Base-by-base conservation (phyloP, 805 yeast species). In the Candida insectalens region DNA sequence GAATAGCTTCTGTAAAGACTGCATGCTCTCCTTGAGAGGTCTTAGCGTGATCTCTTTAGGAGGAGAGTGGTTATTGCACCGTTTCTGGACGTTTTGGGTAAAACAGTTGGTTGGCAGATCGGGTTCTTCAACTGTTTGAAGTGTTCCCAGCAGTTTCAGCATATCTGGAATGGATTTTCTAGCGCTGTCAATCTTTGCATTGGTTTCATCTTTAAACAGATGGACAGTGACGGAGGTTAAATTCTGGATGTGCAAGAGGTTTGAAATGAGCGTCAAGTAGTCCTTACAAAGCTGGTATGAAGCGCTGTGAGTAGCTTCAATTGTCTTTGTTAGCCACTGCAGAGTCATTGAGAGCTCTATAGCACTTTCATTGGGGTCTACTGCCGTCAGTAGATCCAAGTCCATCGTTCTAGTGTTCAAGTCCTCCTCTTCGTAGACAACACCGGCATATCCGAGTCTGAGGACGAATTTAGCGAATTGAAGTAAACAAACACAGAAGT, bases 381-480 rank as follows among this genome's bases (percentile, higher is more conserved):
- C 44, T 6, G 29, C 32, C 13, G 19, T 19, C 8, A 32, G 9
- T 9, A 32, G 44, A 39, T 67, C 62, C 46, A 65, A 63, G 25
- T 74, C 76, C 76, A 78, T 73, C 10, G 65, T 63, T 43, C 78
- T 71, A 2, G 80, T 70, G 36, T 76, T 75, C 21, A 82, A 57
- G 54, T 83, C 94, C 49, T 82, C 92, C 46, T 79, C 92, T 47
- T 81, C 85, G 41, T 70, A 73, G 8, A 80, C 59, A 6, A 74
- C 78, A n/a, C 77, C 77, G 5, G 67, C 59, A 33, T 59, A 59
- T 2, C 77, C 74, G 25, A 77, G 57, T 6, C 55, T 52, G 3
- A 69, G 39, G 12, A 64, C 57, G 10, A 67, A 57, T 15, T 70
- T 71, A 14, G 77, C 69, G 52, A 71, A 68, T 45, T 69, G 70